Evolutionary conservation across 78 protist genomes (phyloP), one percentile per base, ranked within the genome.

Genomic region (Dictyostelium brefeldianum): DNA sequence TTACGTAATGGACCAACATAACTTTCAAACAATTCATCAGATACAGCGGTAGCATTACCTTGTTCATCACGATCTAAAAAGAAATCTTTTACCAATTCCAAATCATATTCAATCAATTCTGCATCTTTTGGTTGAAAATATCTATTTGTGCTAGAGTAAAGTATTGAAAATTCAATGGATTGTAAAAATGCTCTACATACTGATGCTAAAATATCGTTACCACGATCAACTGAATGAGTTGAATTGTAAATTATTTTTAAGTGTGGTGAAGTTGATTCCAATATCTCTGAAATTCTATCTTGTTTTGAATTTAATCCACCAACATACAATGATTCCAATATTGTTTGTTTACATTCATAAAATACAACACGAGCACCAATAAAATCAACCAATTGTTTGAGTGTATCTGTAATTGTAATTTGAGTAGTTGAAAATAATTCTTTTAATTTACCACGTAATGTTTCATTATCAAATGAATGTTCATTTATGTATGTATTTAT

Each of bases 41-140:
- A 22, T 4, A 87, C 93, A n/a, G 78, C 93, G 2, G 67, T 87
- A 0, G 93, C 56, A 18, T 64, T 36, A 14, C 93, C 93, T 65
- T 87, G 78, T 29, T 87, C 93, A 31, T 87, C 93, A 22, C 93
- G 80, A 31, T 87, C 93, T 15, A 87, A 77, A 64, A 87, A 87
- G 79, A 62, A 87, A 59, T 87, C 93, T 53, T 87, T 87, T 3
- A 69, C 59, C 59, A 65, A 54, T 14, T 87, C 93, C 3, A 87
- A 20, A 77, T 87, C 93, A 46, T 48, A 77, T 51, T 87, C 93
- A 31, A 87, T 75, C 25, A 41, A 41, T 29, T 50, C 50, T 4
- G 93, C 36, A 41, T 87, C 93, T 27, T 78, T 78, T 36, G 93
- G 53, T 22, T 74, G 73, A 62, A 51, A 87, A 9, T 48, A 17